Base-by-base conservation (phyloP, 2,329 filamentous ascomycete species). In the Xylariales sp. region DNA sequence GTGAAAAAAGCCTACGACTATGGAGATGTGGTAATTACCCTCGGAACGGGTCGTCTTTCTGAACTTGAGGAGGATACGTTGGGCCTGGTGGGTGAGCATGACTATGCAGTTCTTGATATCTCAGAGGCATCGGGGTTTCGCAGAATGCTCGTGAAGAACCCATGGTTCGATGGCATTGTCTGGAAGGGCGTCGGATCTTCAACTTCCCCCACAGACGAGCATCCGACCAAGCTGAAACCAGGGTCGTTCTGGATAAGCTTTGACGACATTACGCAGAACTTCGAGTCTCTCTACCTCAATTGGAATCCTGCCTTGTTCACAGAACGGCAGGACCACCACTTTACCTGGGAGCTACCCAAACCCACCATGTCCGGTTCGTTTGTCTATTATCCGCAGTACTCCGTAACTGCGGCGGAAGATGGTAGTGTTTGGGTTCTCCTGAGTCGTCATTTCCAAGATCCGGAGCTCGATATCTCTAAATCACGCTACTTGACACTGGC, bases 191-290 rank as follows among this genome's bases (percentile, higher is more conserved):
- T 61, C 25, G 70, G 60, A 4, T 62, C 61, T 8, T 58, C 59
- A 8, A 45, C 46, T 29, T 41, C 51, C 14, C 30, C 46, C 18
- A 18, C 35, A 21, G 38, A 47, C 27, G 40, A 41, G 13, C 52
- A 56, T 33, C 55, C 59, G 6, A 45, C 52, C 40, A 58, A 57
- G 34, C 52, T 62, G 15, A 60, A 63, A 19, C 82, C 84, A 1
- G 88, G 89, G n/a, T 88, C 85, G 1, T 94, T 95, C 55, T 97
- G 93, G 91, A 94, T 97, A 64, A 81, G 83, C 17, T 79, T 93
- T 19, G 86, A 95, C 49, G 86, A 89, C 47, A 81, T 96, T 4
- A 76, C 88, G 24, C 89, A 95, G 53, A 83, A 95, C 55, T 98
- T 96, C 46, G 89, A 97, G 57, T 95, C 90, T 14, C 78, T 98